These are phyloP conservation scores for Calocera viscosa DNA, from an alignment of 768 basidiomycete genomes.

Conservation along the genomic window DNA sequence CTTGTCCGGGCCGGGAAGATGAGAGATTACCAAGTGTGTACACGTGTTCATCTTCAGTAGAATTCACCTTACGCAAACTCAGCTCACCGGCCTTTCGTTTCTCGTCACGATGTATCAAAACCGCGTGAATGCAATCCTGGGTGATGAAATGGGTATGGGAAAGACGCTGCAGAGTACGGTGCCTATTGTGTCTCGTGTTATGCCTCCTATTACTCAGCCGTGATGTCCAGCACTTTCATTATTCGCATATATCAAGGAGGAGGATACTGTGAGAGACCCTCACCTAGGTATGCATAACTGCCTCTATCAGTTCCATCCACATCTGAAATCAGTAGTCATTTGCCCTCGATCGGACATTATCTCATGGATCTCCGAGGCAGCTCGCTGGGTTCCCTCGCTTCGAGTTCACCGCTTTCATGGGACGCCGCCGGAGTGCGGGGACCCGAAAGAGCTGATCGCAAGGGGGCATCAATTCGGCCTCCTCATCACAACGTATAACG, in stretches of 20 bases:
- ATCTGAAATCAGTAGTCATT: no score
- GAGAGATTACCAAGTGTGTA: slow-evolving; percentile 58
- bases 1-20: slow-evolving; percentile 45
- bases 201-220: not conserved
- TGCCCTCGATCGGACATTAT: slow-evolving; percentile 59
- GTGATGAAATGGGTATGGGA: slow-evolving; percentile 61
- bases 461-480: slow-evolving; percentile 39
- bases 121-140: slow-evolving; percentile 60
- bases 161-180: slow-evolving; percentile 45
- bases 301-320: no score
- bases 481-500: slow-evolving; percentile 58
- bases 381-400: slow-evolving; percentile 43
- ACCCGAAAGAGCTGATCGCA: slow-evolving; percentile 37
- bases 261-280: slow-evolving; percentile 26
- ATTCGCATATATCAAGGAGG: slow-evolving; percentile 55
- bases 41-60: no score
- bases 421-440: slow-evolving; percentile 38
- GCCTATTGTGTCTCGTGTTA: not conserved
- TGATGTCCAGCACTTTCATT: slow-evolving; percentile 35
- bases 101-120: slow-evolving; percentile 57
- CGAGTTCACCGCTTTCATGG: slow-evolving; percentile 52
- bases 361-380: slow-evolving; percentile 49
- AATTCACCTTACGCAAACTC: not conserved
- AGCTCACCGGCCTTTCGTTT: slow-evolving; percentile 53
- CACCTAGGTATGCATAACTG: slow-evolving; percentile 16